Conservation (phyloP, 2,329 filamentous ascomycete species). For the Neonectria faginata region DNA sequence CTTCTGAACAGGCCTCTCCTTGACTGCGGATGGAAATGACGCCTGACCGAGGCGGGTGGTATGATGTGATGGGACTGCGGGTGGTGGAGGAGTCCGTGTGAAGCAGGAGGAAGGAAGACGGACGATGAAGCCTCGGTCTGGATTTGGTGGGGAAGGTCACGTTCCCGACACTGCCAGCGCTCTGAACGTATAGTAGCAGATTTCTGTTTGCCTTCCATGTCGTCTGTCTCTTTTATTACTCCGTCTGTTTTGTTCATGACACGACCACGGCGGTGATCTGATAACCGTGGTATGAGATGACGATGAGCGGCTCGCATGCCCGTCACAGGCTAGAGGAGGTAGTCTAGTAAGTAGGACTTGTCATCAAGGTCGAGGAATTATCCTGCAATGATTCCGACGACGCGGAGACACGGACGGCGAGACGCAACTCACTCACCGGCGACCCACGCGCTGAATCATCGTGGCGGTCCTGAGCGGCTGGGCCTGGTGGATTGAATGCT, state of each 20-base stretch:
- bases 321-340: neutral
- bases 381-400: neutral
- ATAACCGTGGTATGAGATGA: neutral
- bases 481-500: neutral
- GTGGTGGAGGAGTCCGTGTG: conserved; percentile 1
- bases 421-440: neutral
- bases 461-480: conserved; percentile 9
- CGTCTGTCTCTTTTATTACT: conserved; percentile 3
- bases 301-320: neutral
- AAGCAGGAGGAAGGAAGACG: neutral
- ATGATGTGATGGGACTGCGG: conserved; percentile 8
- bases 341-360: neutral
- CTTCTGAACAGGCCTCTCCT: neutral
- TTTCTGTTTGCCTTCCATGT: neutral
- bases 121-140: conserved; percentile 9
- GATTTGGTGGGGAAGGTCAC: conserved; percentile 9
- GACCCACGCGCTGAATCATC: neutral
- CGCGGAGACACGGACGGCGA: neutral
- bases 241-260: neutral
- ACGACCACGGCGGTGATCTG: neutral
- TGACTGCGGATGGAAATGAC: neutral
- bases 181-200: neutral
- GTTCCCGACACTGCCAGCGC: conserved; percentile 5
- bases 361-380: neutral
- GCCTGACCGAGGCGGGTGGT: neutral